Conservation (phyloP, 2,329 filamentous ascomycete species). For the Nemania abortiva region DNA sequence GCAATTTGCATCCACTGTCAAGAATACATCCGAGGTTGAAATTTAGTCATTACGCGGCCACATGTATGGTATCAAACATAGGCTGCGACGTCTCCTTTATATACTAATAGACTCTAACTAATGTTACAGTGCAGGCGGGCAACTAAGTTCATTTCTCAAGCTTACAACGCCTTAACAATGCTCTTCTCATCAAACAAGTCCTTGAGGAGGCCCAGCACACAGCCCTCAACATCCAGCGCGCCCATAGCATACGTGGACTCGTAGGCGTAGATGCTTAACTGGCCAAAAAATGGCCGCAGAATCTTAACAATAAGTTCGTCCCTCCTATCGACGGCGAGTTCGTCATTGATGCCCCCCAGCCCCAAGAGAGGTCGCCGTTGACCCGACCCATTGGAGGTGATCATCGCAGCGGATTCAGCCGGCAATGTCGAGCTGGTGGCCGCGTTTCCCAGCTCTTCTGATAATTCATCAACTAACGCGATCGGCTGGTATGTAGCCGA, state of each 20-base stretch:
- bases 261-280: constrained; percentile 92
- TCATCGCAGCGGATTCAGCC: constrained; percentile 51
- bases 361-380: constrained; percentile 64
- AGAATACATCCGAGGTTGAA: neutral
- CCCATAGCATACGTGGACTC: constrained; percentile 93
- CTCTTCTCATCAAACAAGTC: constrained; percentile 85
- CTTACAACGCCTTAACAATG: constrained; percentile 70
- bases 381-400: constrained; percentile 47
- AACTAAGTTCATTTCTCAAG: constrained; percentile 1
- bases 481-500: constrained; percentile 75
- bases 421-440: constrained; percentile 50
- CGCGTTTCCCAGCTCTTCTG: constrained; percentile 75
- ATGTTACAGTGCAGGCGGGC: constrained; percentile 30
- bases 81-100: neutral
- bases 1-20: too few species aligned
- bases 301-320: constrained; percentile 81
- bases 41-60: neutral
- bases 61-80: neutral
- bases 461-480: constrained; percentile 86
- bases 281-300: constrained; percentile 87
- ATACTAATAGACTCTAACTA: constrained; percentile 25
- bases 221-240: constrained; percentile 72
- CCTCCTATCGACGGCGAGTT: constrained; percentile 68
- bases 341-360: constrained; percentile 65
- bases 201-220: constrained; percentile 72